Conservation (phyloP, 192 early-diverging fungal species). For the Geosiphon pyriformis region DNA sequence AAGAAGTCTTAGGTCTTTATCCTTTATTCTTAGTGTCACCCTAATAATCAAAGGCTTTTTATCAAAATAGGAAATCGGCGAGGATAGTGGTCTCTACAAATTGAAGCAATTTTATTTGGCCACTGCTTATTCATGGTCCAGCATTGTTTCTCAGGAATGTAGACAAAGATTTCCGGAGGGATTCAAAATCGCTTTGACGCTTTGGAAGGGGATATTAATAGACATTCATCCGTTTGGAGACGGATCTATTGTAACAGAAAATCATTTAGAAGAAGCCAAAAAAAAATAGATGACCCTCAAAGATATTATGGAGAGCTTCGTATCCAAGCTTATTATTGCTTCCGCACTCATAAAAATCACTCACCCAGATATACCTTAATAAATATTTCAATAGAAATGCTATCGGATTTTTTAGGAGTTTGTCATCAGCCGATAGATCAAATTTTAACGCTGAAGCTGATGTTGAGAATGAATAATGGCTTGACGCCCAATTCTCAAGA, state of each 20-base stretch:
- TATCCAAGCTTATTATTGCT: too few relatives aligned
- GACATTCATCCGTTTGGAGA: constrained; percentile 32
- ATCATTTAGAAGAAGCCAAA: constrained; percentile 26
- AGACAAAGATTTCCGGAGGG: constrained; percentile 27
- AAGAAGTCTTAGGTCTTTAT: neutral
- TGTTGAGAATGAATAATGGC: constrained; percentile 54
- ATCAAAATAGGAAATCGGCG: constrained; percentile 21
- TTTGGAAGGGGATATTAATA: constrained; percentile 54
- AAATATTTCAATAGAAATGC: constrained; percentile 29
- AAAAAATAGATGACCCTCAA: constrained; percentile 44
- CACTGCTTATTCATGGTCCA: constrained; percentile 52
- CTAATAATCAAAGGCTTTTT: neutral
- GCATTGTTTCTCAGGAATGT: constrained; percentile 41
- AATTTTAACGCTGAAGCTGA: constrained; percentile 48
- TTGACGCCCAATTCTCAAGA: constrained; percentile 27
- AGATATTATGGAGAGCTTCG: constrained; percentile 48
- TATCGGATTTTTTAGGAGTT: constrained; percentile 58
- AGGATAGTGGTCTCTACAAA: constrained; percentile 34
- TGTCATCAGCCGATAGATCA: constrained; percentile 49
- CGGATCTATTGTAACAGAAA: neutral
- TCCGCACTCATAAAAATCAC: too few relatives aligned
- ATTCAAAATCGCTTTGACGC: constrained; percentile 50
- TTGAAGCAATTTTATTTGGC: constrained; percentile 55
- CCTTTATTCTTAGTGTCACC: neutral
- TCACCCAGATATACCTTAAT: neutral